Percentiles rank a stretch among this genome's conserved stretches.
phyloP scores from a whole-genome alignment of 2,329 filamentous ascomycete genomes.

The Fusarium verrucosum region DNA sequence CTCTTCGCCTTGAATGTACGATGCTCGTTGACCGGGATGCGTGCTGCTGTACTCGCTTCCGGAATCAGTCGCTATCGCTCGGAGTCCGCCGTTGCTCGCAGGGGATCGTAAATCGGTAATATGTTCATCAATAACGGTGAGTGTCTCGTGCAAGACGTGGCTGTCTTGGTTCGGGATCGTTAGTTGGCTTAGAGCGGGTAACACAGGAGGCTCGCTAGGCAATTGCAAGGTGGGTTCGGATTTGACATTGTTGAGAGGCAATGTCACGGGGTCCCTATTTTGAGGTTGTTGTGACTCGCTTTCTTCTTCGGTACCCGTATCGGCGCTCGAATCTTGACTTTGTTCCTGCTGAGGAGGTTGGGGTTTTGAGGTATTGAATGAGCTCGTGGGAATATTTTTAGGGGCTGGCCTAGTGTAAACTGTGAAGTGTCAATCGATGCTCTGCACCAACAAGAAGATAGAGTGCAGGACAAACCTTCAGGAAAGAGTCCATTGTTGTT shows the following conservation, averaged over 20 bases:
- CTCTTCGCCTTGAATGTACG: constrained; percentile 93
- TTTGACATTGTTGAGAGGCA: constrained; percentile 58
- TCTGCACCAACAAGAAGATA: constrained; percentile 22
- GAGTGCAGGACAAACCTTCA: constrained; percentile 67
- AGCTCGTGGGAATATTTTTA: constrained; percentile 51
- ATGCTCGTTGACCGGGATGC: constrained; percentile 77
- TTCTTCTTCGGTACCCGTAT: constrained; percentile 44
- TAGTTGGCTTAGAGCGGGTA: constrained; percentile 49
- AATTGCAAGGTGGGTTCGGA: constrained; percentile 37
- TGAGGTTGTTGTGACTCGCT: constrained; percentile 48
- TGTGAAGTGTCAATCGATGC: constrained; percentile 47
- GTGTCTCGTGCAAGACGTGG: constrained; percentile 90
- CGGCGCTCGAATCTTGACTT: constrained; percentile 40
- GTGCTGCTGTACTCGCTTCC: constrained; percentile 92
- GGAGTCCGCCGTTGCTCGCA: constrained; percentile 61
- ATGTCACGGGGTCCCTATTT: constrained; percentile 52
- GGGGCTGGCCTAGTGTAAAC: constrained; percentile 71
- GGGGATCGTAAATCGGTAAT: constrained; percentile 82
- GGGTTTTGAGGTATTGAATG: constrained; percentile 46
- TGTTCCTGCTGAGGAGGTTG: constrained; percentile 47
- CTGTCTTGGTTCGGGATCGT: constrained; percentile 60
- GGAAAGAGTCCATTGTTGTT: constrained; percentile 82
- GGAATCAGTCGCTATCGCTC: constrained; percentile 73
- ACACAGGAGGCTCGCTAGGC: constrained; percentile 42
- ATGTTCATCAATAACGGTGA: constrained; percentile 97